phyloP scores from a whole-genome alignment of 257 asterid genomes.

The Gardenia jasminoides region DNA sequence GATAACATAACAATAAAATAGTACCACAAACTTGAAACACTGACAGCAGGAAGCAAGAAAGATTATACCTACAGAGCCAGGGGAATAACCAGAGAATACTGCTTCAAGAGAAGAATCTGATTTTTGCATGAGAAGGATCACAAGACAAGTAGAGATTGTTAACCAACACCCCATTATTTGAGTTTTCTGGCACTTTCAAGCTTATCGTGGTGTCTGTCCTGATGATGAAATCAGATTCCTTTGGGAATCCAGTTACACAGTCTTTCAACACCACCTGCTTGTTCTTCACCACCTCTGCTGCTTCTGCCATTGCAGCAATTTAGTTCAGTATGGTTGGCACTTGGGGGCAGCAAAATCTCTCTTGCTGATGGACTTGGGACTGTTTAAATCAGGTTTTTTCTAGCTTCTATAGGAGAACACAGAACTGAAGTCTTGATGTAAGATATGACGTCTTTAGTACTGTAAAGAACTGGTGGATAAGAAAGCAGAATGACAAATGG shows the following conservation, averaged over 20 bases:
- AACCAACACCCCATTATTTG: conserved; percentile 9
- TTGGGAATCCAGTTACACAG: neutral
- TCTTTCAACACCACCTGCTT: conserved; percentile 12
- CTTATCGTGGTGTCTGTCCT: neutral
- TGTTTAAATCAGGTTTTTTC: too few species aligned
- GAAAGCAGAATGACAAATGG: too few species aligned
- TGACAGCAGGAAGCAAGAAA: too few species aligned
- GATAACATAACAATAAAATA: too few species aligned
- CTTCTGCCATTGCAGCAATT: neutral
- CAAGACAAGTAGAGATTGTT: conserved; percentile 10
- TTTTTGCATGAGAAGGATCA: neutral
- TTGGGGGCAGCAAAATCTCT: too few species aligned
- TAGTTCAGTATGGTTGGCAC: too few species aligned
- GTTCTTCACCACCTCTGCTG: neutral
- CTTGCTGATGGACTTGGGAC: too few species aligned
- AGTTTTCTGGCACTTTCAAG: conserved; percentile 14
- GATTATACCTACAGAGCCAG: conserved; percentile 14
- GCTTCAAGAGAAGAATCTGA: neutral
- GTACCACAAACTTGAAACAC: too few species aligned
- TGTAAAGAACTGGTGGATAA: too few species aligned
- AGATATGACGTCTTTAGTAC: too few species aligned
- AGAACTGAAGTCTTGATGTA: too few species aligned
- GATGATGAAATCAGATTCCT: conserved; percentile 15
- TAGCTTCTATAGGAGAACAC: too few species aligned
- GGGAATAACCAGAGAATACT: neutral